Evolutionary conservation across 2,329 filamentous ascomycete genomes (phyloP), one percentile per base, ranked within the genome.

Genomic region (Didymella glomerata): DNA sequence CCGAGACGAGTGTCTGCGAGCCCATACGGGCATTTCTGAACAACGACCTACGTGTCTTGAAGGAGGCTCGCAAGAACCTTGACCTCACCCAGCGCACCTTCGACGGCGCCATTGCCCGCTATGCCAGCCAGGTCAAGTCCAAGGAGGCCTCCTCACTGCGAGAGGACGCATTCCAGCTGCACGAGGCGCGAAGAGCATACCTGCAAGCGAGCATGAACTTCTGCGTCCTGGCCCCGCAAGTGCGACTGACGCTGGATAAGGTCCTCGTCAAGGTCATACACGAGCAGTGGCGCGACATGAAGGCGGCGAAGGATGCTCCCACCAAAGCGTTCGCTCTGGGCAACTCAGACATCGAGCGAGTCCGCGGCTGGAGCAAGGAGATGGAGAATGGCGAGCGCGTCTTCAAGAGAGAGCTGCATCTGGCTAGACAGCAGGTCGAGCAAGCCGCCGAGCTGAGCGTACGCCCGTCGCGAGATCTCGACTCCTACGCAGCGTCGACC

Each of bases 111-210:
- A 85, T 97, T 57, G 86, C 91, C 22, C 88, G 93, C 58, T 98
- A 96, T 73, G 85, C 93, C 5, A 83, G 86, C 3, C 93, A 97
- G 77, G 90, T 89, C 65, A 98, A 97, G 81, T 89, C 92, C 6
- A 99, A 98, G 78, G 95, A 99, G 77, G 87, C 94, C 0, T 97
- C 93, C 0, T 87, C 93, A 1, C 82, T 99, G 55, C 86, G 95
- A 60, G 95, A 99, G 77, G 95, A 99, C 78, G 95, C 95, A 0
- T 99, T 99, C 71, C 89, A 95, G 74, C 87, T 98, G 36, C 95
- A 97, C 74, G 95, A 98, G 81, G 91, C 92, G 24, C 87, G 94
- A 58, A 96, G 95, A 72, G 86, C 88, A 30, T 99, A 99, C 75
- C 83, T 98, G 42, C 94, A 93, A 74, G 90, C 93, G 1, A 93